Evolutionary conservation across 2,329 filamentous ascomycete genomes (phyloP), one percentile per base, ranked within the genome.

Genomic region (Nemania sp.): DNA sequence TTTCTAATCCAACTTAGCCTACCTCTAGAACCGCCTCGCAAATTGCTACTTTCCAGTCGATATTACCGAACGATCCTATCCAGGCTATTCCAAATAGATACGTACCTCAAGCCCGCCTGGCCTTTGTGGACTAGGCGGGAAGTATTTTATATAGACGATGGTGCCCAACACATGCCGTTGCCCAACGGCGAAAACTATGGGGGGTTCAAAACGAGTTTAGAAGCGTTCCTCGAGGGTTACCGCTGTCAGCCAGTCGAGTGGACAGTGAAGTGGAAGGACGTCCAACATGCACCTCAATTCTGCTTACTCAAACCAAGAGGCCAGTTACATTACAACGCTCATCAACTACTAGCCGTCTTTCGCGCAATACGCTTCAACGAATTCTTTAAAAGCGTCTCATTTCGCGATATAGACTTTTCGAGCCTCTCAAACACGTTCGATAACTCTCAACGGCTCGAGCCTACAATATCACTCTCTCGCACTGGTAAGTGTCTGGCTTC

Each of bases 381-480:
- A 70, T 88, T 85, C 72, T 88, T 89, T 77, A 86, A 85, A 66
- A 85, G 86, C 0, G 76, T 89, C n/a, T 88, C 85, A 1, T 87
- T 89, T 69, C 77, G 80, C 10, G 82, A 85, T 60, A 81, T 88
- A 15, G 84, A 88, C 69, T 79, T 89, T 22, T 82, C 82, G 1
- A 77, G 73, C 18, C 76, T 85, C 1, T 77, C 79, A 47, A 78
- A 79, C 38, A 73, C 75, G 35, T 80, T 80, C 54, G 87, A 88
- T 67, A 81, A 81, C 51, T 74, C 79, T 1, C 78, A 80, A 5
- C 81, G 83, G 43, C 81, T 80, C 22, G 82, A 84, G 66, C 81
- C 81, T 26, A 81, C 87, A 10, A 84, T 84, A 4, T 86, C 85
- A 71, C 80, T 86, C 45, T 88, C 83, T 47, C 80, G 86, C 15